A percentile compares a stretch with the other conserved stretches of the same genome.
These are phyloP conservation scores for Botrytis byssoidea DNA, from an alignment of 2,329 filamentous ascomycete species.

Conservation along the genomic window DNA sequence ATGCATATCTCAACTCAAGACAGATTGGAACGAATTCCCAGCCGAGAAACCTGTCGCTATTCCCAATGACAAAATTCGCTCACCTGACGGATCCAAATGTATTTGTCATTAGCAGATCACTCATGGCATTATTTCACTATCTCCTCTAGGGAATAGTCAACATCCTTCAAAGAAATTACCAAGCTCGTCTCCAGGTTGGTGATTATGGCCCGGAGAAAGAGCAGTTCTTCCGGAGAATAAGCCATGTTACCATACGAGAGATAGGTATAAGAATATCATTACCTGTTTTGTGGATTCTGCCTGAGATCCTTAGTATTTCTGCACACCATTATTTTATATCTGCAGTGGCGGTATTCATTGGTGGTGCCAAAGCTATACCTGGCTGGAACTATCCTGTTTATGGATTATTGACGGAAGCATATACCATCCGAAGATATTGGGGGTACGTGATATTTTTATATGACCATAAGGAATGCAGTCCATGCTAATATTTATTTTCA, in stretches of 20 bases:
- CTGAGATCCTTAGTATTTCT: not conserved
- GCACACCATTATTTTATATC: not conserved
- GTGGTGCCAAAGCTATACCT: constrained; percentile 1
- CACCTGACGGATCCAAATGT: not conserved
- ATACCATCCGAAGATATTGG: constrained; percentile 12
- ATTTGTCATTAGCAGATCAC: constrained; percentile 1
- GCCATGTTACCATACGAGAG: not conserved
- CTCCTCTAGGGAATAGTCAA: not conserved
- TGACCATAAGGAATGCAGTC: not conserved
- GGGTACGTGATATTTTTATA: not conserved
- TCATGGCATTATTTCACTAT: constrained; percentile 15
- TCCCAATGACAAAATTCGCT: constrained; percentile 3
- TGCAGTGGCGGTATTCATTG: constrained; percentile 2
- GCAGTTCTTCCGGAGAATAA: constrained; percentile 6
- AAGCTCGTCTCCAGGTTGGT: not conserved
- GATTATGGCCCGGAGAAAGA: constrained; percentile 6
- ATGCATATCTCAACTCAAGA: not conserved
- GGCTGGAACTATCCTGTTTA: constrained; percentile 2
- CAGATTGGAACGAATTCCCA: not conserved
- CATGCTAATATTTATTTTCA: not conserved
- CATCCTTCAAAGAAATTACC: not conserved
- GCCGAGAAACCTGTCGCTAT: not conserved
- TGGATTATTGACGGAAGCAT: not conserved
- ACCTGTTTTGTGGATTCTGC: not conserved
- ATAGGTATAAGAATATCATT: constrained; percentile 1